Evolutionary conservation across 371 early-diverging fungal genomes (phyloP), one percentile per base, ranked within the genome.

Genomic region (Syncephalis fuscata): DNA sequence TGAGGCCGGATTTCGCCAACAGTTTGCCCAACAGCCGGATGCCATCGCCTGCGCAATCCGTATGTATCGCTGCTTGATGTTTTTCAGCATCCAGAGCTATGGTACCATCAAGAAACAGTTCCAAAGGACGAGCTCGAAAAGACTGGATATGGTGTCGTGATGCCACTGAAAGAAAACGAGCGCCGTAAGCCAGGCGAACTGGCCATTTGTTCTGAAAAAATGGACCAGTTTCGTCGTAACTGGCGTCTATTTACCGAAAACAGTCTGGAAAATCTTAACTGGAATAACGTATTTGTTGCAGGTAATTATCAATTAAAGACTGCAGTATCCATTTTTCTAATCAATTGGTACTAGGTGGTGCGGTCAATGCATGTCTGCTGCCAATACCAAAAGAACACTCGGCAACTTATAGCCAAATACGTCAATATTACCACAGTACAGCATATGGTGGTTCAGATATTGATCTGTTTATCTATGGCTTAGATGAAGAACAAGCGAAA

Each of bases 401-500:
- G 26, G 23, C 14, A 11, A 38, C 22, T 5, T 21, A 23, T 23
- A 38, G 38, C 19, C 45, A 44, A 39, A 49, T 52, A 21, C 48
- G 60, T 2, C 43, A 63, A 22, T 53, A 55, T 45, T 49, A 58
- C 21, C 21, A 53, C 22, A 24, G 27, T 2, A 38, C 44, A 20
- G 21, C 14, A 19, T 59, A 44, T 44, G 47, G 37, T 4, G 32
- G 48, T 2, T 52, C 53, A 14, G 65, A 65, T 42, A 54, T 65
- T 44, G 65, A 65, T 48, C 38, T 65, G 19, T 62, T 62, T 27
- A 52, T 65, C 19, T 59, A 59, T 22, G 65, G 65, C 22, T 46
- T 62, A 11, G 46, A 54, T 27, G 60, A 59, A 38, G 55, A 56
- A 15, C 50, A 25, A 3, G 60, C 63, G 4, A 57, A 52, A 43